Evolutionary conservation across 225 moss, liverwort and hornwort genomes (phyloP).

Genomic region (Polytrichum formosum): DNA sequence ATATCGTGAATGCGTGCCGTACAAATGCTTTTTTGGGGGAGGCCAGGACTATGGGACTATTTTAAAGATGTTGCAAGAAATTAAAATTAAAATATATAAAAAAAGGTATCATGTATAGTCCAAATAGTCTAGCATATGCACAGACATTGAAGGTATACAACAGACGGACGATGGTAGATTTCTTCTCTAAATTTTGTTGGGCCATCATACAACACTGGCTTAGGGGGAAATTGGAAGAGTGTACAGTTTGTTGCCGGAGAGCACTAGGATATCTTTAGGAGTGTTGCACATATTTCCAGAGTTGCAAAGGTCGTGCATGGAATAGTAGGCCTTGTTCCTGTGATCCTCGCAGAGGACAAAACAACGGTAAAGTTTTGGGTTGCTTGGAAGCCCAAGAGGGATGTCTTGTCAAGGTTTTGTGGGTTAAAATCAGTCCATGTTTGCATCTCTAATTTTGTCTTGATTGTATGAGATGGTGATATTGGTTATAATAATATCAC

Average conservation of each 20-base stretch:
- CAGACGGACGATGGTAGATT: background rate
- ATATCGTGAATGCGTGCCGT: background rate
- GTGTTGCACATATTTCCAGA: background rate
- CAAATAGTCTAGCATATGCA: background rate
- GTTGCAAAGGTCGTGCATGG: background rate
- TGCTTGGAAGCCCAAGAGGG: background rate
- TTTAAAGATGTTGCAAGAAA: background rate
- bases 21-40: background rate
- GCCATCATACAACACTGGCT: too few species aligned
- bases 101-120: background rate
- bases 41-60: background rate
- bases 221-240: background rate
- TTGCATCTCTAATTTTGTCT: background rate
- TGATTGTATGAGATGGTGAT: background rate
- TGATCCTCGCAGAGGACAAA: background rate
- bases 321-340: background rate
- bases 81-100: background rate
- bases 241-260: background rate
- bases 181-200: background rate
- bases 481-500: background rate
- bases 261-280: background rate
- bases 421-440: background rate
- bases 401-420: background rate
- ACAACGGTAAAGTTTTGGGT: background rate
- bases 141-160: background rate